Base-by-base conservation (phyloP, 768 basidiomycete species). In the Coprinopsis sp. region DNA sequence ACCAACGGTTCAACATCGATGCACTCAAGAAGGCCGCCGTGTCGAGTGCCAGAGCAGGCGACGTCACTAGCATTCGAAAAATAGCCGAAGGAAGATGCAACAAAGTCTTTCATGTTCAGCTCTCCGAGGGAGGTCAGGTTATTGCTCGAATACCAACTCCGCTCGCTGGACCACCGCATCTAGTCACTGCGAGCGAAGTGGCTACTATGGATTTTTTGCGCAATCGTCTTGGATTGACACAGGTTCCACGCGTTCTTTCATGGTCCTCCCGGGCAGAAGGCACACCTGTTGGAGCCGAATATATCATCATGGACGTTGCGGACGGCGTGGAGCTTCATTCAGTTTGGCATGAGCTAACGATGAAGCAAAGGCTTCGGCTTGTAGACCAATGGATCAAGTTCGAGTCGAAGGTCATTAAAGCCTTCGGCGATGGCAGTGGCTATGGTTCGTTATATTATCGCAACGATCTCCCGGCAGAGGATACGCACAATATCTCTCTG, bases 151-250 rank as follows among this genome's bases (percentile, higher is more conserved):
- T 51, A 29, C 53, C 50, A 18, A 47, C 40, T 19, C 49, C 49
- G 18, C 33, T 50, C 33, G 21, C 33, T 37, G 50, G 50, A 4
- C 53, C 36, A 46, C 24, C 44, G 16, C 52, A 54, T 29, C 24
- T 54, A 21, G 23, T 39, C 47, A 54, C 53, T 39, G 50, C 50
- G 10, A 54, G 50, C 47, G 53, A 53, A 51, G 53, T 51, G 12
- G 53, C 50, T 10, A 54, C 50, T 24, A 51, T 48, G 51, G 31
- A 40, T 11, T 51, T 51, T 27, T 25, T 43, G 21, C 37, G 46
- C 36, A 33, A 42, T 29, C 22, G 46, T 2, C 36, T 51, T 21
- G 40, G 46, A 21, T 38, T 51, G 19, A 30, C 12, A 4, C 46
- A 46, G n/a, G 50, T 51, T 28, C 50, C 50, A 6, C 46, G 46